Conservation (phyloP, 1,139 yeast species). For the Pichia sp. region DNA sequence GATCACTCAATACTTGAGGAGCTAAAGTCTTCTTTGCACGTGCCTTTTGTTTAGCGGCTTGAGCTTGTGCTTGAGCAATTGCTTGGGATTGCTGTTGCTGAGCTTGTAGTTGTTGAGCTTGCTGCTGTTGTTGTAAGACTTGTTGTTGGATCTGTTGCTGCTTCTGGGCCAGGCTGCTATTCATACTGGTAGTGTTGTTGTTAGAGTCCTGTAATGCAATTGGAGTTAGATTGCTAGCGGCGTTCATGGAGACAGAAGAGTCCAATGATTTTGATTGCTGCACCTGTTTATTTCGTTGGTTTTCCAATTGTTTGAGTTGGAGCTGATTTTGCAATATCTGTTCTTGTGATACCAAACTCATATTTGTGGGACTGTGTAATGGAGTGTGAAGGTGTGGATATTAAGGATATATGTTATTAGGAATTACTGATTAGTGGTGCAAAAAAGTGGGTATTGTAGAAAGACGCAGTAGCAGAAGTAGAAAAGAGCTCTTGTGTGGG, state of each 20-base stretch:
- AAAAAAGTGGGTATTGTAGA: too few species aligned
- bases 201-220: constrained; percentile 2
- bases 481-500: too few species aligned
- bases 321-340: constrained; percentile 33
- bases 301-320: constrained; percentile 33
- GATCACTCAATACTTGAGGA: constrained; percentile 30
- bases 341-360: constrained; percentile 35
- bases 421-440: too few species aligned
- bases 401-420: too few species aligned
- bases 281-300: constrained; percentile 38
- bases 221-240: background rate
- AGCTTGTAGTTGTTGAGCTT: background rate
- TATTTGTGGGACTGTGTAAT: background rate
- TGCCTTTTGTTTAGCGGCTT: background rate
- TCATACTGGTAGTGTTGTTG: background rate
- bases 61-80: background rate
- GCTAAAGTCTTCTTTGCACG: background rate
- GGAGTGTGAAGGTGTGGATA: too few species aligned
- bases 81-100: background rate
- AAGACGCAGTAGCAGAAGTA: too few species aligned
- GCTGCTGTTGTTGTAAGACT: constrained; percentile 1
- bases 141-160: background rate
- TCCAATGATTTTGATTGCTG: constrained; percentile 36
- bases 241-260: constrained; percentile 12
- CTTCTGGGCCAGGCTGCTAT: background rate